A percentile compares a stretch with the other conserved stretches of the same genome.
These are phyloP conservation scores for Fusarium sp. DNA, from an alignment of 2,329 filamentous ascomycete genomes.

Conservation along the genomic window DNA sequence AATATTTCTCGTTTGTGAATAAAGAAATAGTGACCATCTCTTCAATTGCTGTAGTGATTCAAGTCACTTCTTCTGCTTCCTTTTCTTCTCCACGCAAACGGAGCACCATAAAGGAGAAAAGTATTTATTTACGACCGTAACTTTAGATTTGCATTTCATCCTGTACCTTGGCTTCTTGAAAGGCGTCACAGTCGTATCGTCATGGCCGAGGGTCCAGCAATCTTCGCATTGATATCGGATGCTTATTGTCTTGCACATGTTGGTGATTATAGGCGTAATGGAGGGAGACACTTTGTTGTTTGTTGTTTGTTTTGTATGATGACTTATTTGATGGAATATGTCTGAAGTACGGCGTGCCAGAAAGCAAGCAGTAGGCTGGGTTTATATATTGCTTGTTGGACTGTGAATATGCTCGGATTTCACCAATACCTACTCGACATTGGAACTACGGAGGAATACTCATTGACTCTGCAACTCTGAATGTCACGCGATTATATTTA, in stretches of 20 bases:
- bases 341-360: no score
- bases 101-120: neutral
- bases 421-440: no score
- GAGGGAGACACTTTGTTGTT: accelerated
- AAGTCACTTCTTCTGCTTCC: neutral
- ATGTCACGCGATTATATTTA: accelerated
- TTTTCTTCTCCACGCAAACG: neutral
- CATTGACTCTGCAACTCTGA: accelerated
- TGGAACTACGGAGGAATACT: no score
- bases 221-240: neutral
- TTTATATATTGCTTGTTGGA: neutral
- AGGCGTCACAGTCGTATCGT: no score
- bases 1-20: accelerated
- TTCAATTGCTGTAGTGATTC: neutral
- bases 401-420: no score
- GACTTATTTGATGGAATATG: neutral
- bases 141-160: neutral
- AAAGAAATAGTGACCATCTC: neutral
- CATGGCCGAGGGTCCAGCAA: neutral
- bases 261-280: no score
- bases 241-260: neutral
- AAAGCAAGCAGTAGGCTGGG: no score
- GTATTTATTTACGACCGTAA: neutral
- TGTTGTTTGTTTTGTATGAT: accelerated
- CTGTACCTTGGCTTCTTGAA: neutral